Percentiles rank a stretch among this genome's conserved stretches.
These are phyloP conservation scores for Rhododendron kiyosumense DNA, from an alignment of 148 eudicot genomes.

Conservation along the genomic window DNA sequence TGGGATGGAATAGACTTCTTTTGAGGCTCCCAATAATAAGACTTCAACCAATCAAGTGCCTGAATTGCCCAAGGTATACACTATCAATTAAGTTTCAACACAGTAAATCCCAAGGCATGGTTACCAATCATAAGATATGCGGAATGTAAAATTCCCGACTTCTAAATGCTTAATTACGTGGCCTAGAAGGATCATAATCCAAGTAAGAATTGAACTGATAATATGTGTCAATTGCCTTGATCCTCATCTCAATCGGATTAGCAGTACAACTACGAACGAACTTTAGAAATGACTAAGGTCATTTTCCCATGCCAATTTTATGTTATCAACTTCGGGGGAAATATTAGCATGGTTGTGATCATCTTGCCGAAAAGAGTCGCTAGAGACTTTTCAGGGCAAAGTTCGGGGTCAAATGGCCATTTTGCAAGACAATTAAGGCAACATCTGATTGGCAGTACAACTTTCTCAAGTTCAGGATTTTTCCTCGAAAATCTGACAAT, in stretches of 20 bases:
- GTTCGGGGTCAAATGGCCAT: neutral
- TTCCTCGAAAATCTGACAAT: neutral
- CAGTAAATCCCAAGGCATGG: neutral
- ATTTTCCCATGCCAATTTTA: neutral
- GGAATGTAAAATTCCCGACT: neutral
- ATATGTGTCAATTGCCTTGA: neutral
- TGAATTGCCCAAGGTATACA: conserved; percentile 23
- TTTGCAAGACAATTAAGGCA: neutral
- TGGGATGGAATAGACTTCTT: conserved; percentile 47
- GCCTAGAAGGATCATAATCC: neutral
- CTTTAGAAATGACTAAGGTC: neutral
- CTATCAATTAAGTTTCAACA: conserved; percentile 4
- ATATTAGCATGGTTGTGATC: neutral
- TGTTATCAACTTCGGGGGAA: neutral
- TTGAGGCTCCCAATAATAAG: conserved; percentile 88
- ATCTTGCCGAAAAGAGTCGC: neutral
- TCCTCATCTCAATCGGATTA: neutral
- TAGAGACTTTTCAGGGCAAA: neutral
- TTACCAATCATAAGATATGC: neutral
- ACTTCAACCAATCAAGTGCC: conserved; percentile 87
- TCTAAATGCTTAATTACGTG: neutral
- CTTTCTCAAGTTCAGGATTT: neutral
- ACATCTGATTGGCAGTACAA: neutral
- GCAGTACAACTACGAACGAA: neutral
- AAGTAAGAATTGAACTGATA: neutral